Base-by-base conservation (phyloP, 345 rosid genomes). In the Psidium friedrichsthalianum region DNA sequence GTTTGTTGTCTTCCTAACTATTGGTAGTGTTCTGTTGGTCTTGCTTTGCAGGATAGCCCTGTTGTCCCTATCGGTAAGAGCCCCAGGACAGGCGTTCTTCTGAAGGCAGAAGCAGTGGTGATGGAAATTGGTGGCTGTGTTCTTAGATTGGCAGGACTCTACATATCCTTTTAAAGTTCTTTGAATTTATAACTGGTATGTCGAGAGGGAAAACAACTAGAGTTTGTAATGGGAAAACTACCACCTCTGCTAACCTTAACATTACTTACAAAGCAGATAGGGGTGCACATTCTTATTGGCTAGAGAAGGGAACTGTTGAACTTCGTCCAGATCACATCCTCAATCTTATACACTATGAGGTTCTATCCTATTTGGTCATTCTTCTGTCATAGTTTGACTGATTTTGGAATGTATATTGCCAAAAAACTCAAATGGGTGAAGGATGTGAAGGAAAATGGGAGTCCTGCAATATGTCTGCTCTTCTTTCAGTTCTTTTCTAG, bases 271-370 rank as follows among this genome's bases (percentile, higher is more conserved):
- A 93, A 91, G 94, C 88, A 86, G 95, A 92, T 88, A 94, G 95
- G 91, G 99, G 99, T 84, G 98, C 99, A 15, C 99, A 97, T 92
- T 59, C 83, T 52, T 97, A 93, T 88, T 97, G 98, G 98, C 92
- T 97, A 89, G 84, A 87, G 90, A 97, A 94, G 90, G 98, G 93
- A 74, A 93, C 92, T 32, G 54, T 89, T 9, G 98, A 97, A 56
- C 55, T 85, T 89, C 95, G 95, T 86, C 98, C 99, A 1, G 99
- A 95, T 92, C 98, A 94, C 91, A 91, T 97, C 85, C 89, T 97
- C 58, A 97, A 97, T 93, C 96, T 97, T 78, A 95, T 97, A 82
- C 98, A 97, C 89, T 96, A 97, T 83, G 99, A 96, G 98, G 99
- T 95, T 87, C 81, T n/a, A 16, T 51, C 51, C 51, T 56, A 29